A percentile compares a stretch with the other conserved stretches of the same genome.
phyloP scores from a whole-genome alignment of 129 eudicot species.

The Centrapalus pauciflorus region DNA sequence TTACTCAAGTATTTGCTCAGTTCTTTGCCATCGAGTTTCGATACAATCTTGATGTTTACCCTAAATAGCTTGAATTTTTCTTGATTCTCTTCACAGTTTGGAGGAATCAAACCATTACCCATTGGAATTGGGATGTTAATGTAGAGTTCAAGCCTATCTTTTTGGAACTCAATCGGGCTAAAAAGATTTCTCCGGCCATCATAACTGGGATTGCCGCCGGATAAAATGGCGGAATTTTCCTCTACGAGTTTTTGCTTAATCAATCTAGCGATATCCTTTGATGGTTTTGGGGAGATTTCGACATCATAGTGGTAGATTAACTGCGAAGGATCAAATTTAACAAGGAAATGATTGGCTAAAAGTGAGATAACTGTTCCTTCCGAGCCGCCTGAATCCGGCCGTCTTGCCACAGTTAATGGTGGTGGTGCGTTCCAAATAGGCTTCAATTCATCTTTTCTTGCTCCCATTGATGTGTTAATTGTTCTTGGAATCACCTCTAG shows the following conservation, averaged over 20 bases:
- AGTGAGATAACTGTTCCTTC: constrained; percentile 75
- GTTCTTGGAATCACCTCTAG: constrained; percentile 30
- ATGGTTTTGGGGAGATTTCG: constrained; percentile 74
- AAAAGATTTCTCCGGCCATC: constrained; percentile 87
- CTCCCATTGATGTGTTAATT: constrained; percentile 28
- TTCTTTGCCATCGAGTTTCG: constrained; percentile 59
- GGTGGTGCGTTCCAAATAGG: constrained; percentile 14
- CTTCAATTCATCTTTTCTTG: constrained; percentile 43
- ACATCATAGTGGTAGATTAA: constrained; percentile 76
- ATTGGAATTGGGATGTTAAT: constrained; percentile 56
- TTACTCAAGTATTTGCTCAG: constrained; percentile 47
- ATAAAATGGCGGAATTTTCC: constrained; percentile 43
- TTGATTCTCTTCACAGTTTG: constrained; percentile 14
- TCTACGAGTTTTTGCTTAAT: constrained; percentile 56
- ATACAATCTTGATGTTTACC: constrained; percentile 68
- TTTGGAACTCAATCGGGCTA: constrained; percentile 62
- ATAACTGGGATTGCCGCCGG: constrained; percentile 65
- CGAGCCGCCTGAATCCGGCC: constrained; percentile 88
- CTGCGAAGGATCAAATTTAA: constrained; percentile 54
- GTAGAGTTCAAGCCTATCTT: constrained; percentile 51
- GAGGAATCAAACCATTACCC: constrained; percentile 11
- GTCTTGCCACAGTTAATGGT: constrained; percentile 57
- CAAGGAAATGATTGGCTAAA: constrained; percentile 85
- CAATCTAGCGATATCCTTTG: constrained; percentile 65
- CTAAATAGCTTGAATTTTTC: constrained; percentile 44